A percentile compares a stretch with the other conserved stretches of the same genome.
Conservation (phyloP, 306 rosid genomes). For the Ormosia semicastrata region DNA sequence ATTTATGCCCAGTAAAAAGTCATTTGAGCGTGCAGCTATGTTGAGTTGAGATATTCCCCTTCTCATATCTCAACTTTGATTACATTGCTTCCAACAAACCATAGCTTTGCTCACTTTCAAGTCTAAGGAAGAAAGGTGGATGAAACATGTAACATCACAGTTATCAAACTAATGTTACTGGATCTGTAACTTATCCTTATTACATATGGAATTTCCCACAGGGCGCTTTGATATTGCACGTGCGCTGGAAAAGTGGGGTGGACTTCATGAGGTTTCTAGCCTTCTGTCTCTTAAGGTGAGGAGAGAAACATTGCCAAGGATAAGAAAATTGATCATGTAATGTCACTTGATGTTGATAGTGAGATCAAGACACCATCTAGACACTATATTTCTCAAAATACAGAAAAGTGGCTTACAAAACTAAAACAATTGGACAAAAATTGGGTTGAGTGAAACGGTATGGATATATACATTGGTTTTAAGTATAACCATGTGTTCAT, state of each 20-base stretch:
- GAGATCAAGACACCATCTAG: constrained; percentile 43
- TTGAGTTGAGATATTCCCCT: not conserved
- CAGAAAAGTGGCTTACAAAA: too few relatives aligned
- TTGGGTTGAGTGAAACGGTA: too few relatives aligned
- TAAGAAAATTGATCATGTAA: constrained; percentile 44
- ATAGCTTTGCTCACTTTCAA: not conserved
- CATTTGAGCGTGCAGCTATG: constrained; percentile 92
- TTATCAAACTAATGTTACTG: not conserved
- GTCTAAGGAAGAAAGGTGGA: constrained; percentile 2
- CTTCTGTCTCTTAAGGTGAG: constrained; percentile 79
- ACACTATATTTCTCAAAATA: constrained; percentile 50
- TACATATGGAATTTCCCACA: constrained; percentile 27
- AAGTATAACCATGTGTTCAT: too few relatives aligned
- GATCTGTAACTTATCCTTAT: not conserved
- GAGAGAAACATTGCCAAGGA: constrained; percentile 51
- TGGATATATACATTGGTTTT: too few relatives aligned
- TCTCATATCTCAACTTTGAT: not conserved
- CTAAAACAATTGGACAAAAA: too few relatives aligned
- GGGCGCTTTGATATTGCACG: constrained; percentile 91
- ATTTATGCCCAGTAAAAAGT: constrained; percentile 87
- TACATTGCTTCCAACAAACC: not conserved
- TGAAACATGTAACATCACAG: not conserved
- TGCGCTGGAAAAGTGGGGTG: constrained; percentile 94
- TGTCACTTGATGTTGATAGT: constrained; percentile 38
- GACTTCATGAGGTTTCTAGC: constrained; percentile 85